Percentiles rank a stretch among this genome's conserved stretches.
These are phyloP conservation scores for Stachybotrys echinatus DNA, from an alignment of 2,329 filamentous ascomycete genomes.

Conservation along the genomic window DNA sequence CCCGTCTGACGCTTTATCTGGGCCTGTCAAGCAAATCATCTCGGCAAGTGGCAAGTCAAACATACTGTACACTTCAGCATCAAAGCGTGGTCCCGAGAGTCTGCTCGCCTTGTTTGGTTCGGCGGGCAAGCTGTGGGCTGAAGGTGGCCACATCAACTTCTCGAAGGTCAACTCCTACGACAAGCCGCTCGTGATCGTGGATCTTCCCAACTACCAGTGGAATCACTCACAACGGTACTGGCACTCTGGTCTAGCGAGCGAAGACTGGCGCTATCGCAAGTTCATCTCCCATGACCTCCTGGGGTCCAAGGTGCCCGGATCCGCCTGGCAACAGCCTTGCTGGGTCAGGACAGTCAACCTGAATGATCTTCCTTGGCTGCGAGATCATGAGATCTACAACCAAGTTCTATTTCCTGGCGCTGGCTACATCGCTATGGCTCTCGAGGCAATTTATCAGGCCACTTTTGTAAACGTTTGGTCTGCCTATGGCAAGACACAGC, in stretches of 20 bases:
- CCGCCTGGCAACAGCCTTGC: constrained; percentile 22
- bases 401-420: constrained; percentile 34
- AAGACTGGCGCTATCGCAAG: constrained; percentile 26
- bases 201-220: constrained; percentile 39
- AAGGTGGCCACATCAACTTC: constrained; percentile 1
- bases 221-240: constrained; percentile 37
- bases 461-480: neutral
- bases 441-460: constrained; percentile 29
- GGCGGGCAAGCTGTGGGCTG: constrained; percentile 4
- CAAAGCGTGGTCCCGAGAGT: constrained; percentile 2
- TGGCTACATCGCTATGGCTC: constrained; percentile 32
- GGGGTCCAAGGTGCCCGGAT: constrained; percentile 26
- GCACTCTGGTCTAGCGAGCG: constrained; percentile 32
- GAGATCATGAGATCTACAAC: constrained; percentile 32
- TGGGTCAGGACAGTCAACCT: constrained; percentile 32
- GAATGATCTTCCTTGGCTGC: constrained; percentile 33
- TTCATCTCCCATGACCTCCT: constrained; percentile 36
- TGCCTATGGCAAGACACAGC: neutral
- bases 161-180: constrained; percentile 4
- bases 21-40: constrained; percentile 16
- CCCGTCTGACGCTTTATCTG: constrained; percentile 17
- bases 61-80: constrained; percentile 3
- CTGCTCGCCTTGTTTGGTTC: neutral
- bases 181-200: constrained; percentile 17
- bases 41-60: constrained; percentile 6